Conservation (phyloP, 2,329 filamentous ascomycete genomes). For the Cladophialophora yegresii region DNA sequence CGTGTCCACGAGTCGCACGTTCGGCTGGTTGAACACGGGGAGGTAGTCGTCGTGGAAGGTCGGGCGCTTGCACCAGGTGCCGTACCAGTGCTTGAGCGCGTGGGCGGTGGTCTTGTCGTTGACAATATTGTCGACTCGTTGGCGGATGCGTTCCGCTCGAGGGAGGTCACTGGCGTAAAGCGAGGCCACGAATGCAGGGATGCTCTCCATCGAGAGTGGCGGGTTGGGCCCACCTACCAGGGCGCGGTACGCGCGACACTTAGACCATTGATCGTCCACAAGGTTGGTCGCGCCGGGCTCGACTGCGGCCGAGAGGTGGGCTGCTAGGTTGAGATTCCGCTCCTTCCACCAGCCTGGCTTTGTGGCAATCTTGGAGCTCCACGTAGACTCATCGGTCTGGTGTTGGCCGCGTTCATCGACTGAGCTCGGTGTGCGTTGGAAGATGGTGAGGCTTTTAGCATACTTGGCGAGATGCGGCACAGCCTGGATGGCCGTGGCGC, state of each 20-base stretch:
- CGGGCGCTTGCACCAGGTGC: slow-evolving; percentile 62
- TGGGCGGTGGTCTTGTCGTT: slow-evolving; percentile 54
- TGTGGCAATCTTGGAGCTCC: neutral
- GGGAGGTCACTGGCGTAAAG: slow-evolving; percentile 45
- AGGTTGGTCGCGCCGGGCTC: slow-evolving; percentile 1
- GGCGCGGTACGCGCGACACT: neutral
- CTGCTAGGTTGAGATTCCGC: slow-evolving; percentile 13
- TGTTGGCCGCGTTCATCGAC: slow-evolving; percentile 17
- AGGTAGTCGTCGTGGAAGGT: slow-evolving; percentile 57
- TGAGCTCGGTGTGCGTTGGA: slow-evolving; percentile 45
- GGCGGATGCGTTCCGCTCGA: slow-evolving; percentile 50
- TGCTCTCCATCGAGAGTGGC: neutral
- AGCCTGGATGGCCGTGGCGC: slow-evolving; percentile 24
- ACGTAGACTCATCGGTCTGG: neutral
- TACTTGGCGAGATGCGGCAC: slow-evolving; percentile 37
- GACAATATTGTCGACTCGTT: slow-evolving; percentile 53
- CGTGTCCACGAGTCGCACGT: slow-evolving; percentile 48
- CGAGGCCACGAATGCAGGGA: slow-evolving; percentile 22
- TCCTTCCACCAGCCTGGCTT: slow-evolving; percentile 17
- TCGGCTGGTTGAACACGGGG: slow-evolving; percentile 42
- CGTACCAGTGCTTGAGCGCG: slow-evolving; percentile 60
- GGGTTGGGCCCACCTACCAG: slow-evolving; percentile 6
- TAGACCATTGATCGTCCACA: slow-evolving; percentile 10
- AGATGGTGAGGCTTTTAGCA: slow-evolving; percentile 46
- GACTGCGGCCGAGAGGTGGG: slow-evolving; percentile 2